Percentiles rank a stretch among this genome's conserved stretches.
Evolutionary conservation across 768 basidiomycete species (phyloP).

Genomic region (Rhizopogon salebrosus): DNA sequence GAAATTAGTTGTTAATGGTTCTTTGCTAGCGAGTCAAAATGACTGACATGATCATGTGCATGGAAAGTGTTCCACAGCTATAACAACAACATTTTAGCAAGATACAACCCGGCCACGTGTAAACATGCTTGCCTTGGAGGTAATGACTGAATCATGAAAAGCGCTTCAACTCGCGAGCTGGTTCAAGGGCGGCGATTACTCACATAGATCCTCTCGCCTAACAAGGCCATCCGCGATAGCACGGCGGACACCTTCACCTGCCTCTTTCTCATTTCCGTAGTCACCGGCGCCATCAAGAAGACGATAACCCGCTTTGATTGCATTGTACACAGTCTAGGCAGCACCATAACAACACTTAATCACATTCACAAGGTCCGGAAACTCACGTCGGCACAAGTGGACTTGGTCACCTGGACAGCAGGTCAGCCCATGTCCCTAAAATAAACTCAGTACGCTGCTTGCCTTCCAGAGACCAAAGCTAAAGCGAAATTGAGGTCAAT

Average conservation of each 20-base stretch:
- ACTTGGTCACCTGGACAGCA: slow-evolving; percentile 45
- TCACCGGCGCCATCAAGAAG: slow-evolving; percentile 84
- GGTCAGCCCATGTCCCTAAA: slow-evolving; percentile 1
- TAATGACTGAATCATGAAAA: slow-evolving; percentile 51
- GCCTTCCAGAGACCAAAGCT: slow-evolving; percentile 76
- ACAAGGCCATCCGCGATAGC: slow-evolving; percentile 81
- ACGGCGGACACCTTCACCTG: slow-evolving; percentile 70
- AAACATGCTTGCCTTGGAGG: slow-evolving; percentile 56
- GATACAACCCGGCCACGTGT: not conserved
- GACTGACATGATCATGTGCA: slow-evolving; percentile 62
- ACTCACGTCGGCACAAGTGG: slow-evolving; percentile 55
- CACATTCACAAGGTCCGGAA: not conserved
- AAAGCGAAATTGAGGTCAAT: not conserved
- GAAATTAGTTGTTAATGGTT: not conserved
- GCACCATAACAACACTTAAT: not conserved
- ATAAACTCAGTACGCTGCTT: slow-evolving; percentile 6
- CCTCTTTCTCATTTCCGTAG: slow-evolving; percentile 87
- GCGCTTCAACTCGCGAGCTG: not conserved
- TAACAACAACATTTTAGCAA: slow-evolving; percentile 4
- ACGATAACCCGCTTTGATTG: slow-evolving; percentile 82
- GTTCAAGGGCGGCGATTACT: slow-evolving; percentile 22
- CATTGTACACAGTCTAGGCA: slow-evolving; percentile 69
- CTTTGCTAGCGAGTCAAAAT: not conserved
- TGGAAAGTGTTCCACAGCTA: slow-evolving; percentile 91
- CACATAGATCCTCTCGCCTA: slow-evolving; percentile 83